Conservation (phyloP, 257 asterid species). For the Sherardia arvensis region DNA sequence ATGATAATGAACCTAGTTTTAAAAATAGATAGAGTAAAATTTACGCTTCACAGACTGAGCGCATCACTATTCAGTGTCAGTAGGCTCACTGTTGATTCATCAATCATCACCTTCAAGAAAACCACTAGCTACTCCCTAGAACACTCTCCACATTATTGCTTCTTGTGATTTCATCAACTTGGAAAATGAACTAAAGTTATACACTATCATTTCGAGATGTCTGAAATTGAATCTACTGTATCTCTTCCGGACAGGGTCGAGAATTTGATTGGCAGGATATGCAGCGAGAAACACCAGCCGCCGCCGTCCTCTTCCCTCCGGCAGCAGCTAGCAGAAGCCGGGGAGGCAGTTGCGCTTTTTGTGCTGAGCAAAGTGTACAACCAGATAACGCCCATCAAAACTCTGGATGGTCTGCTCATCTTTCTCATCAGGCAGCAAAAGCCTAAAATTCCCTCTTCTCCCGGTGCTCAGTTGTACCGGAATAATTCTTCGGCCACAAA, state of each 20-base stretch:
- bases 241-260: not conserved
- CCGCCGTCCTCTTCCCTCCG: not conserved
- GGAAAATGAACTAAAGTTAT: not conserved
- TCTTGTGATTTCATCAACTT: not conserved
- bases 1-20: too few relatives aligned
- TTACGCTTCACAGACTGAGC: too few relatives aligned
- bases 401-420: not conserved
- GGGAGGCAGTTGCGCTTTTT: constrained; percentile 6
- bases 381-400: not conserved
- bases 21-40: too few relatives aligned
- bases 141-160: not conserved
- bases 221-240: not conserved
- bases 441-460: not conserved
- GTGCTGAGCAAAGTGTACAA: not conserved
- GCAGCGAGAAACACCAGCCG: not conserved
- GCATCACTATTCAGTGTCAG: too few relatives aligned
- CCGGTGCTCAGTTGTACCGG: not conserved
- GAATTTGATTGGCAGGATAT: not conserved
- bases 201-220: not conserved
- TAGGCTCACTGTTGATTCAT: too few relatives aligned
- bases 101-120: not conserved
- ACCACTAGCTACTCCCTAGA: too few relatives aligned
- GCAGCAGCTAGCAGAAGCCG: constrained; percentile 2
- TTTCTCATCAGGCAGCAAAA: not conserved
- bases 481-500: not conserved